Percentiles rank a stretch among this genome's conserved stretches.
phyloP scores from a whole-genome alignment of 1,139 yeast genomes.

The Debaryomycetaceae sp. region DNA sequence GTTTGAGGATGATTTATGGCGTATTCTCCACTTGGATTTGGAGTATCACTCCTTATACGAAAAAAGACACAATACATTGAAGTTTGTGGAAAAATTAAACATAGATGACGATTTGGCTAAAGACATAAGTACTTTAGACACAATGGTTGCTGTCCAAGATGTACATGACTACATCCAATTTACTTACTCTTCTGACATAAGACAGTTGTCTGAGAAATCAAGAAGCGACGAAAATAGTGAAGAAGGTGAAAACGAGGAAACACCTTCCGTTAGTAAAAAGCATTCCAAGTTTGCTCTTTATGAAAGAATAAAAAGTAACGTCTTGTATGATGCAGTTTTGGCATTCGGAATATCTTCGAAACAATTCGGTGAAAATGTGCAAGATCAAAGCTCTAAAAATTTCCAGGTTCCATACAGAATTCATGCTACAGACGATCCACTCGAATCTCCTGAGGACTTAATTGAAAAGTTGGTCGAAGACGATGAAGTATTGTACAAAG shows the following conservation, averaged over 20 bases:
- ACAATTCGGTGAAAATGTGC: conserved; percentile 81
- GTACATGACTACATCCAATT: conserved; percentile 80
- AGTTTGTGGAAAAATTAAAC: conserved; percentile 53
- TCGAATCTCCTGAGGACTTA: conserved; percentile 60
- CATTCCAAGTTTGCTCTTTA: conserved; percentile 71
- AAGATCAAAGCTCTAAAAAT: conserved; percentile 50
- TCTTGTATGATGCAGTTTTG: conserved; percentile 63
- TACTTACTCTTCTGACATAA: conserved; percentile 70
- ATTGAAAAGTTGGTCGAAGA: conserved; percentile 55
- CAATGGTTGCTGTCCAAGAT: conserved; percentile 84
- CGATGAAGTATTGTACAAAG: conserved; percentile 55
- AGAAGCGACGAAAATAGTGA: conserved; percentile 14
- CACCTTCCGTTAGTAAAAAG: conserved; percentile 38
- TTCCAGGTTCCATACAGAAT: conserved; percentile 56
- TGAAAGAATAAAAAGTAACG: conserved; percentile 72
- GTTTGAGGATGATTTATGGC: conserved; percentile 89
- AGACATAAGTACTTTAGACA: conserved; percentile 55
- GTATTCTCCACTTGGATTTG: conserved; percentile 78
- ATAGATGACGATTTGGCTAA: conserved; percentile 57
- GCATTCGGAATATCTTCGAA: conserved; percentile 77
- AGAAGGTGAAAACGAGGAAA: conserved; percentile 12
- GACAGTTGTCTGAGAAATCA: conserved; percentile 34
- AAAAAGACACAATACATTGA: conserved; percentile 64
- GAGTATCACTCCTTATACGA: conserved; percentile 85
- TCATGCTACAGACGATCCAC: conserved; percentile 73